These are phyloP conservation scores for Geotrichum cucujoidarum DNA, from an alignment of 1,139 yeast genomes.

Conservation along the genomic window DNA sequence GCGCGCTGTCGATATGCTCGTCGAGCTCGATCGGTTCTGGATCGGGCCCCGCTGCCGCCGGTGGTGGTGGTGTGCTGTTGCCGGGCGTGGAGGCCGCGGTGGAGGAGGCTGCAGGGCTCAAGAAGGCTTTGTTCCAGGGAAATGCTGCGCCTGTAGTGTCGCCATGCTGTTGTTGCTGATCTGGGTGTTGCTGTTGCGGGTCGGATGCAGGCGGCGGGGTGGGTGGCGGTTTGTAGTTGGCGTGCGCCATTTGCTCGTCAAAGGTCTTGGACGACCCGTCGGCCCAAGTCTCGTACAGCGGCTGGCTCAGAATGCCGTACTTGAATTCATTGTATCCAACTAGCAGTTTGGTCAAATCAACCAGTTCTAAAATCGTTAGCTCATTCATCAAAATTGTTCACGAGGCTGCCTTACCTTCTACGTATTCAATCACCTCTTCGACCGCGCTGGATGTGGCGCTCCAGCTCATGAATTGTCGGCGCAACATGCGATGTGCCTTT, in stretches of 20 bases:
- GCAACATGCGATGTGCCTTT: slow-evolving; percentile 27
- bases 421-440: slow-evolving; percentile 47
- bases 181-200: not conserved
- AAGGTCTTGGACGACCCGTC: slow-evolving; percentile 22
- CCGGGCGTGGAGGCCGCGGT: not conserved
- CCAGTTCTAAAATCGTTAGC: slow-evolving; percentile 33
- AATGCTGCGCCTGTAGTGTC: not conserved
- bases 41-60: not conserved
- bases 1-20: not conserved
- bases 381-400: not conserved
- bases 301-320: slow-evolving; percentile 47
- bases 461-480: slow-evolving; percentile 46
- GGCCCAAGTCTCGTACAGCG: slow-evolving; percentile 44
- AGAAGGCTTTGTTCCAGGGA: not conserved
- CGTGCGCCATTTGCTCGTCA: not conserved
- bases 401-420: slow-evolving; percentile 31
- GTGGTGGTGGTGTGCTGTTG: not conserved
- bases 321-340: slow-evolving; percentile 48
- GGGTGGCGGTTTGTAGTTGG: not conserved
- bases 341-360: slow-evolving; percentile 40
- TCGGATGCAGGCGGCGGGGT: not conserved
- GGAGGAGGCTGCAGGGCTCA: not conserved
- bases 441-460: slow-evolving; percentile 47
- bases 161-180: too few relatives aligned
- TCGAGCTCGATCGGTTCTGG: not conserved